Percentiles rank a stretch among this genome's conserved stretches.
Conservation (phyloP, 345 rosid genomes). For the Firmiana major region DNA sequence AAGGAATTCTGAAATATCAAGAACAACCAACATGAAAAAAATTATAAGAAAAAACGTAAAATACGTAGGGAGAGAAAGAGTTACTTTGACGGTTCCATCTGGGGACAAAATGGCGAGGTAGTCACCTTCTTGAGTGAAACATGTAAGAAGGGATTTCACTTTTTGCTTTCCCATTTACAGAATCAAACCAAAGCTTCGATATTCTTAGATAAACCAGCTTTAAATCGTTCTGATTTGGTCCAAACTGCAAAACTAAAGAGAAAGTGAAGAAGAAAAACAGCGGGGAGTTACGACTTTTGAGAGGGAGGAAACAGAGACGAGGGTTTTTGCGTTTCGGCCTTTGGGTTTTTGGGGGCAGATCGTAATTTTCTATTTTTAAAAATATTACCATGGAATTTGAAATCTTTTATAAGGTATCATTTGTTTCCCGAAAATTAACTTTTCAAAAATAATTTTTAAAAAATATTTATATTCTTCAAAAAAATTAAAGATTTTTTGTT, state of each 20-base stretch:
- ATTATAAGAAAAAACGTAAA: not conserved
- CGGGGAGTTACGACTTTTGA: no score
- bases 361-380: no score
- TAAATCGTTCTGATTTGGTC: not conserved
- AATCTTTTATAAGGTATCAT: no score
- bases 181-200: not conserved
- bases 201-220: not conserved
- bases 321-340: no score
- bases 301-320: no score
- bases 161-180: constrained; percentile 39
- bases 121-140: constrained; percentile 35
- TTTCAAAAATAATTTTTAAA: no score
- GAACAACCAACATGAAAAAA: not conserved
- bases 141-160: constrained; percentile 34
- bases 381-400: no score
- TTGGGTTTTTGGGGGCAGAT: no score
- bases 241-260: not conserved
- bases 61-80: not conserved
- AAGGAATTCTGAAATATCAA: not conserved
- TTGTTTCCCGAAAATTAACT: no score
- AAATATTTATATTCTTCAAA: no score
- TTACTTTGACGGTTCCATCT: constrained; percentile 28
- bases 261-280: no score
- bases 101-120: constrained; percentile 31
- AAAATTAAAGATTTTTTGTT: no score